phyloP scores from a whole-genome alignment of 106 monocot genomes.

The Platanthera guangdongensis region DNA sequence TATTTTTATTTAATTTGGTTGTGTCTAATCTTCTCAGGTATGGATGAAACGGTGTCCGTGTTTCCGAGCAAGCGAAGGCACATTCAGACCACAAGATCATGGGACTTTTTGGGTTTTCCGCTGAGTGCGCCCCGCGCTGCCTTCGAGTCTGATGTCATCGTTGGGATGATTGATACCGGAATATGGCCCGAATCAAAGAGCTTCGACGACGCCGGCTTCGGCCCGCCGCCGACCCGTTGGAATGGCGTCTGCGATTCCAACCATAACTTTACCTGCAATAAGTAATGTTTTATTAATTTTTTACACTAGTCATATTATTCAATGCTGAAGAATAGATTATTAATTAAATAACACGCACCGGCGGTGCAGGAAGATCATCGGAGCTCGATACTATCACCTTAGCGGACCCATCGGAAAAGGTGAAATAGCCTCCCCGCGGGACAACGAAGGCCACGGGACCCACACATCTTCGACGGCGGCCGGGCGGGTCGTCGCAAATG shows the following conservation, averaged over 20 bases:
- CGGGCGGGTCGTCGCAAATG: too few relatives aligned
- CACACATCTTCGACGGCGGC: not conserved
- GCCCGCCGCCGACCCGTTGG: slow-evolving; percentile 16
- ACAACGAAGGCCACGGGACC: too few relatives aligned
- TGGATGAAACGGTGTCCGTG: slow-evolving; percentile 11
- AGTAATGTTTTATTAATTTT: not conserved
- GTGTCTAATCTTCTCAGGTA: not conserved
- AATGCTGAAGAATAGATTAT: too few relatives aligned
- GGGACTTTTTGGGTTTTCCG: slow-evolving; percentile 16
- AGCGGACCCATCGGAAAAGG: not conserved
- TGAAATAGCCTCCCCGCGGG: not conserved
- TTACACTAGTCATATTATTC: too few relatives aligned
- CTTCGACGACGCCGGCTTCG: slow-evolving; percentile 13
- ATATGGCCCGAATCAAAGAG: slow-evolving; percentile 20
- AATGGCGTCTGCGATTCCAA: slow-evolving; percentile 12
- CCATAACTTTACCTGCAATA: slow-evolving; percentile 20
- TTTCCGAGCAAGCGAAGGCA: slow-evolving; percentile 7
- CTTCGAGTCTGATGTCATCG: slow-evolving; percentile 7
- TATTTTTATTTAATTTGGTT: not conserved
- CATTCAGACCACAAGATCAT: slow-evolving; percentile 13
- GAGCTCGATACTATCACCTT: slow-evolving; percentile 13
- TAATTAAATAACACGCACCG: too few relatives aligned
- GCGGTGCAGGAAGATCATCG: slow-evolving; percentile 2
- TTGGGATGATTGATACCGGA: slow-evolving; percentile 17
- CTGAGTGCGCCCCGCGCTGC: not conserved